Percentiles rank a stretch among this genome's conserved stretches.
phyloP scores from a whole-genome alignment of 805 yeast species.

The Wickerhamomyces subpelliculosus region DNA sequence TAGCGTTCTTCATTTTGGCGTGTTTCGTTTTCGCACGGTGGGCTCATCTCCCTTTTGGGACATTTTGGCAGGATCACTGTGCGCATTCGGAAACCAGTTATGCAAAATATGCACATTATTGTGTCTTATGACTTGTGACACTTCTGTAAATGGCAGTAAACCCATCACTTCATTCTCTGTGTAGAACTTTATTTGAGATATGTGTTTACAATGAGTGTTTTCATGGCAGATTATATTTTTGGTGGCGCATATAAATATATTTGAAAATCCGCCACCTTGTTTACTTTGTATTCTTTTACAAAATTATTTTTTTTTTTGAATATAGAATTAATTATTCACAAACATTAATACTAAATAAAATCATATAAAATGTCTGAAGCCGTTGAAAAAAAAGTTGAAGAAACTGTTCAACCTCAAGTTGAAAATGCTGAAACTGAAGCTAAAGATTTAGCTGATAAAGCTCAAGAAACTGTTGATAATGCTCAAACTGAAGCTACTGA shows the following conservation, averaged over 20 bases:
- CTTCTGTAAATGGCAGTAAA: too few relatives aligned
- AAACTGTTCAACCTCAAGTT: constrained; percentile 3
- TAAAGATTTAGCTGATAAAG: constrained; percentile 1
- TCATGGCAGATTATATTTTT: background rate
- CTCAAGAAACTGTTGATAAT: background rate
- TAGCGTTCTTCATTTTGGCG: too few relatives aligned
- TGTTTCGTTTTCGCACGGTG: too few relatives aligned
- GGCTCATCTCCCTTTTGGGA: too few relatives aligned
- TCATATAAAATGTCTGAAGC: constrained; percentile 10
- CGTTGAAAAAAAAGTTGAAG: constrained; percentile 12
- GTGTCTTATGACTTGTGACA: too few relatives aligned
- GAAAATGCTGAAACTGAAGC: constrained; percentile 4
- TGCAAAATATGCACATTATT: too few relatives aligned
- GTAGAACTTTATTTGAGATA: background rate
- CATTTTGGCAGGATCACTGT: too few relatives aligned
- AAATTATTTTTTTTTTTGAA: background rate
- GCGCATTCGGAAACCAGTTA: too few relatives aligned
- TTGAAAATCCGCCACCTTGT: background rate
- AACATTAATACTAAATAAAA: background rate
- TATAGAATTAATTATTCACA: background rate
- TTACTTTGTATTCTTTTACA: background rate
- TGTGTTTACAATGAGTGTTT: background rate
- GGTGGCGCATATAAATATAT: background rate
- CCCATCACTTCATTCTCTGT: too few relatives aligned
- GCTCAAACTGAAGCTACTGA: constrained; percentile 2